Evolutionary conservation across 768 basidiomycete species (phyloP).

Genomic region (Pisolithus tinctorius): DNA sequence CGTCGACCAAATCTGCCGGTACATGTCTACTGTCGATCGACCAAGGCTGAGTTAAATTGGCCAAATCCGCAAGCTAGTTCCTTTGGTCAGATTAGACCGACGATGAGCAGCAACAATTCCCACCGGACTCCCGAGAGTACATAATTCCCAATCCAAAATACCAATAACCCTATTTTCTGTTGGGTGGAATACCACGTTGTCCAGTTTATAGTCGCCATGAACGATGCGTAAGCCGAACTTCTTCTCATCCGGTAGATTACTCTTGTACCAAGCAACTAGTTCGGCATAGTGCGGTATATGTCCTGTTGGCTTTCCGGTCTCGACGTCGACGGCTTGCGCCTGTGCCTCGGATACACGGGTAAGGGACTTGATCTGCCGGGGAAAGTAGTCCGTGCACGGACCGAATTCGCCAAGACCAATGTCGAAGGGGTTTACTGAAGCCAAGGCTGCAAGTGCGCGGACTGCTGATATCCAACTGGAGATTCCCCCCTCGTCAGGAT

Average conservation of each 20-base stretch:
- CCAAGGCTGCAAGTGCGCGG: constrained; percentile 60
- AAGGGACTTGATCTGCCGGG: constrained; percentile 90
- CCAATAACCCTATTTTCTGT: constrained; percentile 90
- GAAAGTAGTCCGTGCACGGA: constrained; percentile 76
- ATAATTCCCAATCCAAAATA: constrained; percentile 96
- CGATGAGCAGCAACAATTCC: constrained; percentile 17
- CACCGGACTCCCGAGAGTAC: constrained; percentile 89
- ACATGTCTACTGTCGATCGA: constrained; percentile 41
- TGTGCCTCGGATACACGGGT: constrained; percentile 76
- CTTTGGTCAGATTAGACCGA: neutral
- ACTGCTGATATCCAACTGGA: constrained; percentile 75
- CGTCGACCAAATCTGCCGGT: constrained; percentile 17
- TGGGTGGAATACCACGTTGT: constrained; percentile 93
- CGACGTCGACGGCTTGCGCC: constrained; percentile 58
- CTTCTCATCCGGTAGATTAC: constrained; percentile 69
- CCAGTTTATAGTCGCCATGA: constrained; percentile 97
- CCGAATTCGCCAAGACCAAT: constrained; percentile 71
- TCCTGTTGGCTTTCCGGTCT: constrained; percentile 53
- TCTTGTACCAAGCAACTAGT: constrained; percentile 69
- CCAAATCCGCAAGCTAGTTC: constrained; percentile 74
- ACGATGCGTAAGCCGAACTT: constrained; percentile 79
- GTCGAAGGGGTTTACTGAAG: constrained; percentile 52
- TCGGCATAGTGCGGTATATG: constrained; percentile 71
- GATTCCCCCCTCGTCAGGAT: neutral
- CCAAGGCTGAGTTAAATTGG: constrained; percentile 87